Evolutionary conservation across 1,139 yeast genomes (phyloP).

Genomic region (Lizanozyma gosingica): DNA sequence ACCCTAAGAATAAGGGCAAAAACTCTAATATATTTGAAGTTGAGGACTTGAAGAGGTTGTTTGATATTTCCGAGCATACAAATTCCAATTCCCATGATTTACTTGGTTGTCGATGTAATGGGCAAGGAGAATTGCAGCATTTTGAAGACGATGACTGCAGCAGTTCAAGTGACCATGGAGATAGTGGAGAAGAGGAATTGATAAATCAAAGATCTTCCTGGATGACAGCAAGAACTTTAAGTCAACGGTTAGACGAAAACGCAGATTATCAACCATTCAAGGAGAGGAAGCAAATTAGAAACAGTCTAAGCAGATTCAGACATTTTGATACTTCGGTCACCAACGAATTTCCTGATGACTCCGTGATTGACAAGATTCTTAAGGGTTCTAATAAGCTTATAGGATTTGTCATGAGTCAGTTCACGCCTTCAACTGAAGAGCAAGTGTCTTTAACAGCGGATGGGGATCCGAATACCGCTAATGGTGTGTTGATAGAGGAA

Average conservation of each 20-base stretch:
- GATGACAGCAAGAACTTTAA: neutral
- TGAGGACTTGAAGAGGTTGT: conserved; percentile 66
- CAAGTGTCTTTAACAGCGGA: no score
- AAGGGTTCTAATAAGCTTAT: neutral
- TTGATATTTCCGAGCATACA: conserved; percentile 46
- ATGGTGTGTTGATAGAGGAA: no score
- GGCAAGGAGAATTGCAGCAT: conserved; percentile 26
- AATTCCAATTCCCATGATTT: conserved; percentile 76
- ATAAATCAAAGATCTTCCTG: neutral
- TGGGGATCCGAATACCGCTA: no score
- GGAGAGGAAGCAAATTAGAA: neutral
- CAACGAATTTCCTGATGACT: neutral
- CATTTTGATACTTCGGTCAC: neutral
- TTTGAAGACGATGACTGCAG: neutral
- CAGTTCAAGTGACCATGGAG: neutral
- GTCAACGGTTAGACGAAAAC: neutral
- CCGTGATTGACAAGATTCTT: neutral
- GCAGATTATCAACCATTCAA: neutral
- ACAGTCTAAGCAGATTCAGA: neutral
- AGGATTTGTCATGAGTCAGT: neutral
- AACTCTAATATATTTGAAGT: conserved; percentile 43
- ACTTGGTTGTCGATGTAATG: conserved; percentile 62
- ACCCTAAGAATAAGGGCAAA: conserved; percentile 11
- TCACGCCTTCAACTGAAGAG: neutral
- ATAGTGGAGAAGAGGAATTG: neutral